Evolutionary conservation across 805 yeast genomes (phyloP).

Genomic region (Danielozyma ontarioensis): DNA sequence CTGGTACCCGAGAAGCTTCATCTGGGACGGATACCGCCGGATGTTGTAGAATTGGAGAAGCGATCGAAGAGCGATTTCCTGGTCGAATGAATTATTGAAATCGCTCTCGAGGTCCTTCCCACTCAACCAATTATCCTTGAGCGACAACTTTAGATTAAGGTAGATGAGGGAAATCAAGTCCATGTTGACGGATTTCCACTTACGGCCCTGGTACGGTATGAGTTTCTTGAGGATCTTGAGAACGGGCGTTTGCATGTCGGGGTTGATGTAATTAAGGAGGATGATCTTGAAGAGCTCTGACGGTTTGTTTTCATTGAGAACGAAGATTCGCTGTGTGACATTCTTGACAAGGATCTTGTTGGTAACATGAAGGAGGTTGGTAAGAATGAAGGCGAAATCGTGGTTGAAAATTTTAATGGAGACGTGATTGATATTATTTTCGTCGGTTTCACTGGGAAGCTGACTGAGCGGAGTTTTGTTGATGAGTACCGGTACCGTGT

Average conservation of each 20-base stretch:
- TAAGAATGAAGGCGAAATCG: constrained; percentile 43
- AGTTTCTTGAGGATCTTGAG: constrained; percentile 71
- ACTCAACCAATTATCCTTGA: constrained; percentile 83
- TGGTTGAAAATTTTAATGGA: constrained; percentile 25
- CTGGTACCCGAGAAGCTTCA: constrained; percentile 55
- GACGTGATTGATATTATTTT: constrained; percentile 21
- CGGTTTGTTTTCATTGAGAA: constrained; percentile 58
- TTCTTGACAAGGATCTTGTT: constrained; percentile 60
- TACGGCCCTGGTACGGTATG: constrained; percentile 86
- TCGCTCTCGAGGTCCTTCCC: constrained; percentile 77
- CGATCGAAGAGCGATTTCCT: constrained; percentile 79
- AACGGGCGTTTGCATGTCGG: constrained; percentile 60
- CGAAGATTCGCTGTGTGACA: constrained; percentile 62
- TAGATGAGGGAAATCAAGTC: constrained; percentile 86
- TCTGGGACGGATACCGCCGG: constrained; percentile 46
- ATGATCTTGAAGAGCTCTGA: constrained; percentile 55
- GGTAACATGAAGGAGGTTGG: constrained; percentile 49
- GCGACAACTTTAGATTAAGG: constrained; percentile 61
- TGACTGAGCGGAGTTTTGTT: constrained; percentile 24
- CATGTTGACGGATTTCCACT: constrained; percentile 93
- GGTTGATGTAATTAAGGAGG: constrained; percentile 54
- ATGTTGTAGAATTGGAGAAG: constrained; percentile 72
- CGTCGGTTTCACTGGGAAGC: constrained; percentile 21
- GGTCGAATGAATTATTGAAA: constrained; percentile 71
- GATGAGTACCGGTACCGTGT: constrained; percentile 11